Base-by-base conservation (phyloP, 257 asterid genomes). In the Rehmannia glutinosa region DNA sequence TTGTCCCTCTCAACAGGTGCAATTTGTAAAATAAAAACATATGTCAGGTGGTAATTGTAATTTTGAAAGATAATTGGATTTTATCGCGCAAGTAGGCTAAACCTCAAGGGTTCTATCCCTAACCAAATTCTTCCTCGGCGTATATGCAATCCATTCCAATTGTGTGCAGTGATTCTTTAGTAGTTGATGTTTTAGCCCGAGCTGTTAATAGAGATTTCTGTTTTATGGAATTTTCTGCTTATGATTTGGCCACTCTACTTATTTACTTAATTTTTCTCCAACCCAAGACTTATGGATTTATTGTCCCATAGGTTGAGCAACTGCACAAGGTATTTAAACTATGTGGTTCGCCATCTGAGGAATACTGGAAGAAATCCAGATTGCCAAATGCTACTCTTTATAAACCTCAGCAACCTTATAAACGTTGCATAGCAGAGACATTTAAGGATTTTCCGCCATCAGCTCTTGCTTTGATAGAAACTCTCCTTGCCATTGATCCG, bases 341-440 rank as follows among this genome's bases (percentile, higher is more conserved):
- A 52, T 92, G 98, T 45, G 98, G 98, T 70, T 89, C 98, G 51
- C 98, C 97, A 17, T 63, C 93, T 0, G 96, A 92, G 72, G 96
- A 90, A 30, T 92, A 89, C 75, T 92, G 98, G 98, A 92, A 83
- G 85, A 92, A 84, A 84, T 87, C 91, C 39, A 79, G 79, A 80
- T 70, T 92, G 51, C 93, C 96, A 13, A 89, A 89, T 67, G 93
- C 97, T 12, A 88, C 92, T 38, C 88, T 87, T 43, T 92, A 89
- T 78, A 92, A 87, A 78, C 98, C 98, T 62, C 96, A 89, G 63
- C 97, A 92, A 17, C 93, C 89, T 52, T 92, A 92, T 62, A 86
- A 77, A 49, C 78, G 93, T 51, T 86, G 92, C 78, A 66, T 90
- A 57, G 65, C 77, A 6, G 97, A 92, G 52, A 56, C 84, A 49